These are phyloP conservation scores for Hypoxylon sp. DNA, from an alignment of 2,329 filamentous ascomycete genomes.

Conservation along the genomic window DNA sequence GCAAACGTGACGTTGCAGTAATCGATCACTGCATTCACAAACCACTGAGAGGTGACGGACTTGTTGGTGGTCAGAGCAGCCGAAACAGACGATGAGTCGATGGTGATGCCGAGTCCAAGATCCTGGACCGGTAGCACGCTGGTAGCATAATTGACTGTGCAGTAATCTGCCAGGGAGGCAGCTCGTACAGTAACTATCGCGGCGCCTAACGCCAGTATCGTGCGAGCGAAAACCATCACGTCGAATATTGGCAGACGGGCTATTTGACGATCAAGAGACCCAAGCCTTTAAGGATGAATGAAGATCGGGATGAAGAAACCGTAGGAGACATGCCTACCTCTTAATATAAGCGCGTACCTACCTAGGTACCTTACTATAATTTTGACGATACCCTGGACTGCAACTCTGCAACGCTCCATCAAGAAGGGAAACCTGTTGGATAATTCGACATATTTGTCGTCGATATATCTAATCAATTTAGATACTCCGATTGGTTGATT, in stretches of 20 bases:
- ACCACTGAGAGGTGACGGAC: conserved; percentile 52
- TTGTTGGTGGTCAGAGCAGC: conserved; percentile 54
- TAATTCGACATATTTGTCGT: conserved; percentile 3
- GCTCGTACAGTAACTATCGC: conserved; percentile 14
- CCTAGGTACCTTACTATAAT: conserved; percentile 4
- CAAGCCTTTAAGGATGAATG: background rate
- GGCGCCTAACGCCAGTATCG: conserved; percentile 14
- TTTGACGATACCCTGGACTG: background rate
- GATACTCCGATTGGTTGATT: background rate
- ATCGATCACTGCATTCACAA: conserved; percentile 41
- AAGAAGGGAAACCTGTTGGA: conserved; percentile 8
- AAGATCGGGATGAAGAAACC: background rate
- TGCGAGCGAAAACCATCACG: conserved; percentile 5
- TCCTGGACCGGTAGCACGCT: conserved; percentile 44
- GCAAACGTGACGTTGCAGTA: conserved; percentile 49
- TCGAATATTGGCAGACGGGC: background rate
- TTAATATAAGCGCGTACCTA: conserved; percentile 6
- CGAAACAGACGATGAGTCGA: conserved; percentile 51
- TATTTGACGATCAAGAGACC: background rate
- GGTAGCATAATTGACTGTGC: conserved; percentile 42
- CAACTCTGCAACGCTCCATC: background rate
- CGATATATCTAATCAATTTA: background rate
- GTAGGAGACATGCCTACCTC: background rate
- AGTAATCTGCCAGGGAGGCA: conserved; percentile 35
- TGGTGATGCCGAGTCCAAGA: conserved; percentile 50